These are phyloP conservation scores for Tylopilus vinaceipallidus DNA, from an alignment of 768 basidiomycete species.

Conservation along the genomic window DNA sequence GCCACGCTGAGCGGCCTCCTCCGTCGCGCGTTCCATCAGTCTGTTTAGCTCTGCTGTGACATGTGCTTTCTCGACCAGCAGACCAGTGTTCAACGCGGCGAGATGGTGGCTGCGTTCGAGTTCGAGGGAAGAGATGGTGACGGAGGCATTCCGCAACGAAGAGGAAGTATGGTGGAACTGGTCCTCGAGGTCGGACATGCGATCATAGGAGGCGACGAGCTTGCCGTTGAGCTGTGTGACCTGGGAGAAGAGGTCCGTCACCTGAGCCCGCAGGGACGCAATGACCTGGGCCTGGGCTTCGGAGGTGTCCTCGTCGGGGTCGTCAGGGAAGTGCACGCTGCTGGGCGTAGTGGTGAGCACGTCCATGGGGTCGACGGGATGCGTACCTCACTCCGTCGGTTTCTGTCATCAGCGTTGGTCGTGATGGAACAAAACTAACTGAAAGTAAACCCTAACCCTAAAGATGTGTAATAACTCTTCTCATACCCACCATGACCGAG, in stretches of 20 bases:
- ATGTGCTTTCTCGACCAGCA: slow-evolving; percentile 88
- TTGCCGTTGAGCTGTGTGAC: slow-evolving; percentile 90
- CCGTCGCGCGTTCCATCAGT: slow-evolving; percentile 92
- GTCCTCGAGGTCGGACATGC: slow-evolving; percentile 91
- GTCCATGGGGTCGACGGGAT: background rate
- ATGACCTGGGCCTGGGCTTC: slow-evolving; percentile 86
- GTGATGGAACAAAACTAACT: background rate
- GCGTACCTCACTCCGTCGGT: slow-evolving; percentile 13
- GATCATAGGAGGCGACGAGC: slow-evolving; percentile 88
- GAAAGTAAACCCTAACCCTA: slow-evolving; percentile 20
- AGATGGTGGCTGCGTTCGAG: slow-evolving; percentile 84
- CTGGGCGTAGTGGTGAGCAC: slow-evolving; percentile 4
- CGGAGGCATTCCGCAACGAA: slow-evolving; percentile 54
- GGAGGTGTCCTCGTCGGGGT: slow-evolving; percentile 34
- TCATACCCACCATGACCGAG: slow-evolving; percentile 28
- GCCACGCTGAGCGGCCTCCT: slow-evolving; percentile 88
- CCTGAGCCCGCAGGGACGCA: slow-evolving; percentile 71
- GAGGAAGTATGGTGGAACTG: slow-evolving; percentile 68
- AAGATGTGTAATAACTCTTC: no score
- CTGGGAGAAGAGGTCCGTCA: slow-evolving; percentile 86
- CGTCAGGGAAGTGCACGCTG: slow-evolving; percentile 8
- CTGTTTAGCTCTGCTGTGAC: slow-evolving; percentile 90
- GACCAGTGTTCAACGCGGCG: slow-evolving; percentile 84
- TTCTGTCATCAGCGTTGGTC: slow-evolving; percentile 14
- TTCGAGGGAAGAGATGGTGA: slow-evolving; percentile 78